Conservation (phyloP, 2,329 filamentous ascomycete genomes). For the Aspergillus floridensis region DNA sequence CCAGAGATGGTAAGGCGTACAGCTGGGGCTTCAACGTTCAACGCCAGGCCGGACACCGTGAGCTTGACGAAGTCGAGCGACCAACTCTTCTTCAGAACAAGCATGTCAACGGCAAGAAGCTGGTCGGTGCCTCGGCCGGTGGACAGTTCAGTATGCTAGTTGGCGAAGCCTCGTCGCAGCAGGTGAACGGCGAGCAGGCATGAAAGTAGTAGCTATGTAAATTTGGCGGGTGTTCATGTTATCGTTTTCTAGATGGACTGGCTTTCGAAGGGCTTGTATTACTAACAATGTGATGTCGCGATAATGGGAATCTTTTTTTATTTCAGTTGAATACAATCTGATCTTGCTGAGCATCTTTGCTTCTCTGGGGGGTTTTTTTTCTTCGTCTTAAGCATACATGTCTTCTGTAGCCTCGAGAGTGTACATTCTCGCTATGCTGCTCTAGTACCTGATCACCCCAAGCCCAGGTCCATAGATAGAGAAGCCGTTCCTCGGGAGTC, state of each 20-base stretch:
- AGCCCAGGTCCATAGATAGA: neutral
- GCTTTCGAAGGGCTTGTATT: neutral
- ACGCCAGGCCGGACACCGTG: conserved; percentile 61
- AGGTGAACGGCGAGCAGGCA: neutral
- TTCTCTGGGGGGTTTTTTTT: no score
- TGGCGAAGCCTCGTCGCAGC: conserved; percentile 11
- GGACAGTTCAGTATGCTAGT: conserved; percentile 59
- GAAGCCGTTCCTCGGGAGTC: neutral
- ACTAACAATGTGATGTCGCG: neutral
- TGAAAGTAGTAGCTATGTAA: neutral
- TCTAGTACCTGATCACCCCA: no score
- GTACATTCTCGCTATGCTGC: no score
- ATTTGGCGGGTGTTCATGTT: neutral
- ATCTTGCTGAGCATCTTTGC: no score
- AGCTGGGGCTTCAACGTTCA: conserved; percentile 81
- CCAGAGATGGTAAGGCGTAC: conserved; percentile 64
- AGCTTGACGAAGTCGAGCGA: conserved; percentile 57
- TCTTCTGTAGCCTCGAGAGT: no score
- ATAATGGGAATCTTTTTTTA: neutral
- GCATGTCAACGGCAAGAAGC: conserved; percentile 66
- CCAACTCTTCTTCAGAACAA: conserved; percentile 70
- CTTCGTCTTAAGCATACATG: no score
- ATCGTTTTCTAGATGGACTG: neutral
- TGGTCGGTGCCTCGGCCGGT: conserved; percentile 69
- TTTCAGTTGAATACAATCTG: neutral